Base-by-base conservation (phyloP, 306 rosid species). In the Purshia tridentata region DNA sequence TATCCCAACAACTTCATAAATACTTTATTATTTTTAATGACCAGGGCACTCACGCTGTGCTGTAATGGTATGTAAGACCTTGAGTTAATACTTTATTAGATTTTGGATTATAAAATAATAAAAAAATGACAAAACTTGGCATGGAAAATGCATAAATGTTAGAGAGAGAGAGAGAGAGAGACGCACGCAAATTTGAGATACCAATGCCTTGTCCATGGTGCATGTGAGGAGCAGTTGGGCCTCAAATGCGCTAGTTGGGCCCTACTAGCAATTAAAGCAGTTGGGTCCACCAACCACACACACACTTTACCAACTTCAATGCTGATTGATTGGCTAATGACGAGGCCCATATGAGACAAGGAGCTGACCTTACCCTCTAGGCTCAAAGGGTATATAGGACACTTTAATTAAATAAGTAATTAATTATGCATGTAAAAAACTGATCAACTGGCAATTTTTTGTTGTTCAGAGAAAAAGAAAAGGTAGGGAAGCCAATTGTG, bases 191-290 rank as follows among this genome's bases (percentile, higher is more conserved):
- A 19, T 50, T 45, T 48, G 54, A 51, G 47, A 16, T 50, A 22
- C 12, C 42, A 41, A 37, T 42, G 46, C 13, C 23, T 55, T 70
- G 70, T 66, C 74, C 14, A 58, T 67, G 29, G 42, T 59, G 59
- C 60, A 75, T 65, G 79, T 81, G 78, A 57, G 63, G 71, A 74
- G 75, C 67, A 70, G 77, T 78, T 77, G 82, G 72, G 80, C 77
- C 67, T 57, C 29, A 67, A 67, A 72, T 37, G 68, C 9, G 46
- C 52, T 65, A 48, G 46, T 56, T 48, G 8, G 73, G 68, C 52
- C 48, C 69, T 20, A 64, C 65, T 45, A 14, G n/a, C 35, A 29
- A 62, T 18, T 16, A 64, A 77, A 67, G 67, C 67, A 49, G 15
- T 23, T 45, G 80, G 77, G 76, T 51, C 81, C 82, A 74, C 53